A percentile compares a stretch with the other conserved stretches of the same genome.
phyloP scores from a whole-genome alignment of 2,329 filamentous ascomycete genomes.

The Orbilia javanica region DNA sequence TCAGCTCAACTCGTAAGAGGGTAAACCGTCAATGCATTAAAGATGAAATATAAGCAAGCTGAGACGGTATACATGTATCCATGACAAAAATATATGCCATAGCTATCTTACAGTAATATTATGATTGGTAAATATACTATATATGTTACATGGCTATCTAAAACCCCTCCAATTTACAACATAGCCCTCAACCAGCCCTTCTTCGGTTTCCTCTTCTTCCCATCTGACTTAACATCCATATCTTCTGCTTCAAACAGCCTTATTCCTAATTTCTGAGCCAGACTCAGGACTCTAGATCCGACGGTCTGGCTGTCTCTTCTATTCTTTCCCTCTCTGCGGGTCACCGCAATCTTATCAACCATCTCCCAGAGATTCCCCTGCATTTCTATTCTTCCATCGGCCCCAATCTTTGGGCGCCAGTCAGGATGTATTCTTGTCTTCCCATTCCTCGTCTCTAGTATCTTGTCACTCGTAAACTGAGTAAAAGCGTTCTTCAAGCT shows the following conservation, averaged over 20 bases:
- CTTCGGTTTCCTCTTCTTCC: constrained; percentile 50
- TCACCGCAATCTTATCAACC: constrained; percentile 85
- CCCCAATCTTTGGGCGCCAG: constrained; percentile 79
- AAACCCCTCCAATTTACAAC: constrained; percentile 21
- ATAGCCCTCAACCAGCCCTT: constrained; percentile 54
- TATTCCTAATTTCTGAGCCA: constrained; percentile 80
- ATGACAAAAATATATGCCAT: constrained; percentile 3
- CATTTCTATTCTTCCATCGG: constrained; percentile 74
- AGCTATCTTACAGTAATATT: constrained; percentile 45
- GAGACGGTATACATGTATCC: not conserved
- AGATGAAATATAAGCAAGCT: not conserved
- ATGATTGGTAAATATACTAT: constrained; percentile 36
- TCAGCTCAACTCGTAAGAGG: too few relatives aligned
- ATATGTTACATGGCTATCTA: constrained; percentile 35
- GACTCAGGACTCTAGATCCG: constrained; percentile 79
- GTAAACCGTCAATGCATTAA: too few relatives aligned
- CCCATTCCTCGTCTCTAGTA: constrained; percentile 77
- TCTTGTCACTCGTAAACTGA: constrained; percentile 90
- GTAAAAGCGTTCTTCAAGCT: constrained; percentile 93
- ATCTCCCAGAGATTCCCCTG: constrained; percentile 90
- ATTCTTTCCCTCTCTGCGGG: constrained; percentile 92
- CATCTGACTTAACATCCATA: constrained; percentile 60
- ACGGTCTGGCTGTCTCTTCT: constrained; percentile 92
- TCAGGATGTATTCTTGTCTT: constrained; percentile 76
- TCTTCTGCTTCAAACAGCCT: constrained; percentile 75